Base-by-base conservation (phyloP, 208 protist species). In the Acanthamoeba sp. region DNA sequence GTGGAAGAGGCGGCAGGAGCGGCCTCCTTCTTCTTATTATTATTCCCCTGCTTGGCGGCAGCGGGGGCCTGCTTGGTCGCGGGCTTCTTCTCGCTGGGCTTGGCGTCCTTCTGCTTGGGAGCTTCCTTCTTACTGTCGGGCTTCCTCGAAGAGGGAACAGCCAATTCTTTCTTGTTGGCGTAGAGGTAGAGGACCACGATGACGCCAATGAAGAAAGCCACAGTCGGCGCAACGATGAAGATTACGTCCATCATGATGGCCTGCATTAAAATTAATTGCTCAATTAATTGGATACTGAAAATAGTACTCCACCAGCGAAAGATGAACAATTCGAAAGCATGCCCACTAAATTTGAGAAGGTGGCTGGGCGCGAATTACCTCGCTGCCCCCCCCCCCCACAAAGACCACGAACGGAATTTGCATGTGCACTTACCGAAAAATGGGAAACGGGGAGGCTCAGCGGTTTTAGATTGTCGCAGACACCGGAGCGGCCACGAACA, bases 181-280 rank as follows among this genome's bases (percentile, higher is more conserved):
- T 20, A 57, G 24, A 85, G 45, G 76, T 85, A 85, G 24, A 85
- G 76, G n/a, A 85, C 22, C 42, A 85, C 76, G 24, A 85, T 36
- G 3, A 57, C 27, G 42, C 76, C 76, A 48, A 85, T 24, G 36
- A 85, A 48, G 76, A 85, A 85, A 24, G 42, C 76, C 36, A 29
- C 76, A 18, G 42, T 34, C 42, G 42, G 45, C n/a, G 22, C 42
- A 57, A 85, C 76, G 24, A 85, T 57, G 36, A 85, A 57, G 76
- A 85, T 20, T 4, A 85, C 76, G 42, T 85, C 76, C 36, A 78
- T 24, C 69, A 85, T 85, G 42, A 10, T 57, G 42, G 45, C 36
- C 42, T 85, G 32, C 18, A 85, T 34, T 9, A 22, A 2, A 71
- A 36, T 71, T 71, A 7, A 71, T n/a, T n/a, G n/a, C n/a, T n/a